Conservation (phyloP, 2,329 filamentous ascomycete genomes). For the Hymenoscyphus occultus region DNA sequence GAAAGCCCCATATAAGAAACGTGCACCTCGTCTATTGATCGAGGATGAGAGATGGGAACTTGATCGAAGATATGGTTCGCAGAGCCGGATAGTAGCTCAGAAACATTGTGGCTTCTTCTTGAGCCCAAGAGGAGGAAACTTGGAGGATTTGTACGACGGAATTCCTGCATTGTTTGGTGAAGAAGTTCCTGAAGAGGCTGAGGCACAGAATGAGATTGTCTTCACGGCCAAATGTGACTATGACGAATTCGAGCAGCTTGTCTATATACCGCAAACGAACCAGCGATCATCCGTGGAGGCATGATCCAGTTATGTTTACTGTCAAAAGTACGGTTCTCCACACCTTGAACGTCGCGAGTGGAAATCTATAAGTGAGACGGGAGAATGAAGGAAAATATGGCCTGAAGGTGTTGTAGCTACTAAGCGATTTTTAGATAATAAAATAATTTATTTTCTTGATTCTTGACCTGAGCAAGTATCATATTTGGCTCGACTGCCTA, state of each 20-base stretch:
- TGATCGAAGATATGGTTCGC: neutral
- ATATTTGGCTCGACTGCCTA: too few relatives aligned
- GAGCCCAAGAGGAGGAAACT: neutral
- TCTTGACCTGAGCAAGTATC: too few relatives aligned
- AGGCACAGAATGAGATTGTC: neutral
- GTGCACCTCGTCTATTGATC: neutral
- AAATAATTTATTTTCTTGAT: too few relatives aligned
- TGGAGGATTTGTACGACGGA: neutral
- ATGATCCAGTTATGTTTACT: neutral
- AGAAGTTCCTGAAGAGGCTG: neutral
- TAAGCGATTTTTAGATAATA: too few relatives aligned
- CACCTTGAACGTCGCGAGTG: neutral
- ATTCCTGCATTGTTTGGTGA: neutral
- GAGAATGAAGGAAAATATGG: too few relatives aligned
- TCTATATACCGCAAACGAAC: neutral
- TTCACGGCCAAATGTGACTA: neutral
- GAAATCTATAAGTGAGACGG: neutral
- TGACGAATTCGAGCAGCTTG: neutral
- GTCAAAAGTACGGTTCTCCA: neutral
- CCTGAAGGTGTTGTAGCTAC: too few relatives aligned
- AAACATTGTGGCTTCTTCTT: neutral
- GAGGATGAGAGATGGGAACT: neutral
- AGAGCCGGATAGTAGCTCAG: neutral
- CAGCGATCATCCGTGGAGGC: neutral
- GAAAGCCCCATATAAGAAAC: neutral